Evolutionary conservation across 495 filamentous ascomycete genomes (phyloP), one percentile per base, ranked within the genome.

Genomic region (Daldinia childiae): DNA sequence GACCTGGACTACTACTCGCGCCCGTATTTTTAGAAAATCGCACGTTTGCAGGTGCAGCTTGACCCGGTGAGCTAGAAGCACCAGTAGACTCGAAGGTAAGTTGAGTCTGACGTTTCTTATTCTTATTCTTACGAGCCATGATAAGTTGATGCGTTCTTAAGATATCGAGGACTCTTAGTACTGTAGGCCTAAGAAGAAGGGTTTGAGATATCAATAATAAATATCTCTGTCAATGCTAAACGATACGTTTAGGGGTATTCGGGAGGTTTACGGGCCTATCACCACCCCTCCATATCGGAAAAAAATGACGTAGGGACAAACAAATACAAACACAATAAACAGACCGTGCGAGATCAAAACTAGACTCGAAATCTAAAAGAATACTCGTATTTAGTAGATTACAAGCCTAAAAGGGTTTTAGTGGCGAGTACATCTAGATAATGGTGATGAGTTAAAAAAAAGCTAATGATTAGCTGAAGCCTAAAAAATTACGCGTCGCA

Each of bases 71-170:
- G 12, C 32, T 64, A 2, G 62, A 71, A 19, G 62, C 34, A 9
- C 39, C 34, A 15, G 52, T 58, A 32, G 71, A 61, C 61, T 78
- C 71, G 36, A 78, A 78, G 1, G 66, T 74, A 54, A 78, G 71
- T 55, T 54, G 66, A 19, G 76, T 56, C 17, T 78, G 76, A 14
- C 41, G 38, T 19, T 65, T 76, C 55, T 74, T 77, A 36, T 65
- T 76, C 55, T 74, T 77, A 36, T 65, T 76, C 58, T 74, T 77
- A 29, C 62, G 71, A 14, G 73, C 64, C 74, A 78, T 78, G 56
- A 38, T 41, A 17, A 54, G 51, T 54, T 19, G 30, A 38, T 30
- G 36, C 15, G 57, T 6, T 38, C 26, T 11, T n/a, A 32, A 17
- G 24, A 56, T 55, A 32, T 34, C 6, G 48, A 26, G 5, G 24